These are phyloP conservation scores for Mycena vitilis DNA, from an alignment of 768 basidiomycete species.

Conservation along the genomic window DNA sequence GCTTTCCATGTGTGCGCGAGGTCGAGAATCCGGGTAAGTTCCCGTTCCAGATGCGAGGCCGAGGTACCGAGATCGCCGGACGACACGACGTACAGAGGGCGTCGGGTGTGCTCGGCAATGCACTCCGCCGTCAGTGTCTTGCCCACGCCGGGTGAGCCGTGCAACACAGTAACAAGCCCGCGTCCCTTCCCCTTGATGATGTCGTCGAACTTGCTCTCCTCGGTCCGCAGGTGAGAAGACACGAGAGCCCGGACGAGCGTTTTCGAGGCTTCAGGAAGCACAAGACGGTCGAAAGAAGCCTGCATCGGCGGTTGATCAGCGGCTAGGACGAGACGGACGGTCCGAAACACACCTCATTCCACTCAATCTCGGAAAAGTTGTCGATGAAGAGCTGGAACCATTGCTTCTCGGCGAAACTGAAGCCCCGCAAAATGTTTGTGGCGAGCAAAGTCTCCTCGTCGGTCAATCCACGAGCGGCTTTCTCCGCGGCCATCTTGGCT, in stretches of 20 bases:
- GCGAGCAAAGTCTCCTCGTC: constrained; percentile 24
- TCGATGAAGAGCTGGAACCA: constrained; percentile 32
- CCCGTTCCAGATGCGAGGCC: constrained; percentile 28
- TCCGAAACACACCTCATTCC: constrained; percentile 23
- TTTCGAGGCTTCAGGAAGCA: constrained; percentile 24
- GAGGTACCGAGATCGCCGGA: constrained; percentile 39
- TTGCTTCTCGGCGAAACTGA: constrained; percentile 27
- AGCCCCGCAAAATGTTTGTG: constrained; percentile 29
- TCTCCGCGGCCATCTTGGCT: constrained; percentile 16
- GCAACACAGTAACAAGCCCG: constrained; percentile 29
- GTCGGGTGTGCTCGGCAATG: constrained; percentile 35
- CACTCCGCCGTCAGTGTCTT: constrained; percentile 41
- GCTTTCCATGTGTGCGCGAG: constrained; percentile 39
- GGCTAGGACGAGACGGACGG: not conserved
- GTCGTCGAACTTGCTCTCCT: constrained; percentile 31
- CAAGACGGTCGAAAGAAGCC: constrained; percentile 31
- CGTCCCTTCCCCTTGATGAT: constrained; percentile 36
- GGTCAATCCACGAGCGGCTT: constrained; percentile 21
- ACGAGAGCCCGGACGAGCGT: constrained; percentile 30
- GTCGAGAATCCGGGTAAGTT: constrained; percentile 31
- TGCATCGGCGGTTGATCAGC: not conserved
- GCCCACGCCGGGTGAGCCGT: constrained; percentile 36
- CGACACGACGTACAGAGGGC: constrained; percentile 37
- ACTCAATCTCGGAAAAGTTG: constrained; percentile 28
- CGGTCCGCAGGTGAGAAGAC: constrained; percentile 17